Base-by-base conservation (phyloP, 352 stramenopile species). In the Phytophthora vignae region DNA sequence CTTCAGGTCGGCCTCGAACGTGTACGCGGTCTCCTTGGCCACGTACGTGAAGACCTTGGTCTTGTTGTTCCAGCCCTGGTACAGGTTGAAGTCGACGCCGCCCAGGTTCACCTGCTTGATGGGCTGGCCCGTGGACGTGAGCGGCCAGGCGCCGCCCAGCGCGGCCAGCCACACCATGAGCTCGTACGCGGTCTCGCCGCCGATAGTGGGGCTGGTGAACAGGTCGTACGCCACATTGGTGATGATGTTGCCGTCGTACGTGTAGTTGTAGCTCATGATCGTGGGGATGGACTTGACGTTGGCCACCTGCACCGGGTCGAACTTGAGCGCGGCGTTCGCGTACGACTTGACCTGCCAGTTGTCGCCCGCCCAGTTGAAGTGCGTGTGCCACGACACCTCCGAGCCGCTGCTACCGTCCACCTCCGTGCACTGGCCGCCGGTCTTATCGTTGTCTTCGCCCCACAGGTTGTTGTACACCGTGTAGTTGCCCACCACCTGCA, bases 401-500 rank as follows among this genome's bases (percentile, higher is more conserved):
- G 57, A 72, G 54, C 67, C 77, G 36, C 36, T 68, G 31, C 44
- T 49, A 54, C 67, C 71, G 61, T 79, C 70, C 10, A 81, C 66
- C 6, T 55, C 55, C 17, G 77, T 81, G 70, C 77, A 84, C 70
- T 84, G 73, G 46, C 59, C 67, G 54, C 73, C 77, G 0, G 57
- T 67, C 14, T 57, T 65, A 22, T 72, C 69, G 7, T 72, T 57
- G 50, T 70, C 52, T 19, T 55, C 27, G 31, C 67, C 71, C 77
- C 77, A 84, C 9, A 84, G 57, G 60, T 81, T 69, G 67, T 81
- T 81, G 73, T 84, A 79, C 12, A 81, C 40, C 46, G 71, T 81
- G 76, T 75, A 83, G 54, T 77, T 65, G 44, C 65, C 64, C 8
- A 62, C 55, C 11, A 57, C 64, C 33, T 60, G 52, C 2, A 54